These are phyloP conservation scores for Tilletia horrida DNA, from an alignment of 1,284 basidiomycete genomes.

Conservation along the genomic window DNA sequence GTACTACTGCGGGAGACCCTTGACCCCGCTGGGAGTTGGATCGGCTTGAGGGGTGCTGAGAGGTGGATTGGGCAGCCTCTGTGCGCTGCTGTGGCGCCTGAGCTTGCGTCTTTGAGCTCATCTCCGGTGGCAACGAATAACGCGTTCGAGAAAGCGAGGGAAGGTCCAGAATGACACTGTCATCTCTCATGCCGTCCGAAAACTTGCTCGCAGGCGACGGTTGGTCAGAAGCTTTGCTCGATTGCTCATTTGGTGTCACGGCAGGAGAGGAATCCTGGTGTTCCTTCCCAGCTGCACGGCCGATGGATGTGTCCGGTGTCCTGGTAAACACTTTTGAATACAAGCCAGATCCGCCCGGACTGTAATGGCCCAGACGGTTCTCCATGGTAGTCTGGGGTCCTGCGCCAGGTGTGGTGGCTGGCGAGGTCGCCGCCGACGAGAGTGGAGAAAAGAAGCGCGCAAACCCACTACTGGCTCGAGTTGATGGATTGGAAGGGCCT, in stretches of 20 bases:
- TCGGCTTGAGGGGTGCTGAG: not conserved
- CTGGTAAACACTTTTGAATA: not conserved
- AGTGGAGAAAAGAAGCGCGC: conserved; percentile 1
- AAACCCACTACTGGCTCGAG: not conserved
- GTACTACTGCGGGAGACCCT: not conserved
- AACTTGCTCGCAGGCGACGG: too few species aligned
- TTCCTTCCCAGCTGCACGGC: not conserved
- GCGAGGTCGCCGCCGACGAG: not conserved
- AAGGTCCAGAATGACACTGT: not conserved
- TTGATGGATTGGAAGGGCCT: not conserved
- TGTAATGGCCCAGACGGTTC: conserved; percentile 1
- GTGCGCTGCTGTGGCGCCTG: too few species aligned
- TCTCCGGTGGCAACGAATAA: not conserved
- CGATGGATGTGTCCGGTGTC: not conserved
- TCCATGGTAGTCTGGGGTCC: not conserved
- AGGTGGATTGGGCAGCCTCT: not conserved
- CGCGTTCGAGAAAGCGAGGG: not conserved
- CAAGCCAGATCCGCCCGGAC: not conserved
- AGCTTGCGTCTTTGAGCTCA: not conserved
- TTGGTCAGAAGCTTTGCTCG: too few species aligned
- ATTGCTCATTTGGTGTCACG: too few species aligned
- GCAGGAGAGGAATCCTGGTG: too few species aligned
- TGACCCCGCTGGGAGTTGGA: not conserved
- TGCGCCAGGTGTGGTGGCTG: not conserved
- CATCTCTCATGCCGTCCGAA: too few species aligned